Conservation (phyloP, 306 rosid genomes). For the Luffa acutangula region DNA sequence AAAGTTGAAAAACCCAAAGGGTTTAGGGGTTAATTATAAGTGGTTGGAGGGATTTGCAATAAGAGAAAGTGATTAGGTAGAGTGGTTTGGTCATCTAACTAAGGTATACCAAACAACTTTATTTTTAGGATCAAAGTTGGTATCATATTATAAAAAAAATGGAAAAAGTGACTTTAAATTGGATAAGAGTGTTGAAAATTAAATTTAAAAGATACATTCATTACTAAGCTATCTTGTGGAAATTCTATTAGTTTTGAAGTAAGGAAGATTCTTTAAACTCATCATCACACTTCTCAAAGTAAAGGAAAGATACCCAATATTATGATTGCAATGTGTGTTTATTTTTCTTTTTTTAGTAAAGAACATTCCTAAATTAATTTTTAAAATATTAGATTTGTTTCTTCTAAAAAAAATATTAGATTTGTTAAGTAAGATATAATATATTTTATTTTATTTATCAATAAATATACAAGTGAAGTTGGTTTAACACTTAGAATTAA, state of each 20-base stretch:
- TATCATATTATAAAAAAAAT: background rate
- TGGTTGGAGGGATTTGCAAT: background rate
- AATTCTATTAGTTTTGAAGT: background rate
- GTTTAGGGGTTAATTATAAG: background rate
- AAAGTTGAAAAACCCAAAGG: background rate
- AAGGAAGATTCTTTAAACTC: background rate
- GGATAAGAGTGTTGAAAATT: background rate
- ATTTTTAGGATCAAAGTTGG: conserved; percentile 1
- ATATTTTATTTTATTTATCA: background rate
- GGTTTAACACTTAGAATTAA: too few species aligned
- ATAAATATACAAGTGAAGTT: background rate
- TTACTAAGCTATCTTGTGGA: background rate
- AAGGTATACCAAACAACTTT: background rate
- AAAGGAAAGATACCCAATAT: background rate
- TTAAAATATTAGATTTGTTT: background rate
- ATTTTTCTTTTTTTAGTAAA: background rate
- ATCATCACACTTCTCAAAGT: background rate
- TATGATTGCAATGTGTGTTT: background rate
- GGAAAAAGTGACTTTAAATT: background rate
- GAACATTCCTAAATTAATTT: background rate
- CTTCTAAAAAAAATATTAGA: too few species aligned
- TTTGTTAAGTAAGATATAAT: background rate
- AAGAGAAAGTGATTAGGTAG: background rate
- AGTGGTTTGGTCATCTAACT: background rate
- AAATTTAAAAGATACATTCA: background rate